Evolutionary conservation across 305 asterid species (phyloP).

Genomic region (Fraxinus xanthoxyloides): DNA sequence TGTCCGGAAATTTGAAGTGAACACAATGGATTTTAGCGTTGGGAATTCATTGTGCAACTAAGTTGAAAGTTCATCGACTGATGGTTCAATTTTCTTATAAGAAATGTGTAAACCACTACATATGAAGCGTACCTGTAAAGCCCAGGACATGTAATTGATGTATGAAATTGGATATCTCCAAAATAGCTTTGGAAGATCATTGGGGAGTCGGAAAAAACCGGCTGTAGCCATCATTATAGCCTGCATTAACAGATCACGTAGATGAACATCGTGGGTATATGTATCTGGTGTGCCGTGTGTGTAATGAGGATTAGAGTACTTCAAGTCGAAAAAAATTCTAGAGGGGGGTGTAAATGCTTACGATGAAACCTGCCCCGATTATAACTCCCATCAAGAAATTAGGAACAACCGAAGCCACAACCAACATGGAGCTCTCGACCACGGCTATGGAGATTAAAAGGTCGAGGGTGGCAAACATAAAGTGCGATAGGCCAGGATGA

Average conservation of each 20-base stretch:
- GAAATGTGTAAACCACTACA: background rate
- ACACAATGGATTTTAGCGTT: background rate
- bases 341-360: slow-evolving; percentile 27
- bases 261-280: background rate
- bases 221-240: slow-evolving; percentile 91
- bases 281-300: background rate
- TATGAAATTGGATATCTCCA: slow-evolving; percentile 84
- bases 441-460: slow-evolving; percentile 63
- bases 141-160: slow-evolving; percentile 90
- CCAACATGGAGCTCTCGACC: slow-evolving; percentile 94
- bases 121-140: slow-evolving; percentile 47
- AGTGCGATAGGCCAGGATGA: slow-evolving; percentile 69
- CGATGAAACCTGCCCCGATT: slow-evolving; percentile 73
- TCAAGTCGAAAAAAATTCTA: background rate
- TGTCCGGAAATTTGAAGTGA: background rate
- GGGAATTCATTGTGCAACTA: background rate
- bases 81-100: background rate
- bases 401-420: slow-evolving; percentile 85
- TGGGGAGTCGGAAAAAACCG: slow-evolving; percentile 65
- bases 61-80: background rate
- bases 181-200: slow-evolving; percentile 64
- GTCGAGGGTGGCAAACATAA: slow-evolving; percentile 46
- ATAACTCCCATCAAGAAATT: slow-evolving; percentile 84
- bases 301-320: background rate
- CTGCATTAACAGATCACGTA: slow-evolving; percentile 31